Percentiles rank a stretch among this genome's conserved stretches.
phyloP scores from a whole-genome alignment of 2,329 filamentous ascomycete species.

The Paecilomyces formosus region DNA sequence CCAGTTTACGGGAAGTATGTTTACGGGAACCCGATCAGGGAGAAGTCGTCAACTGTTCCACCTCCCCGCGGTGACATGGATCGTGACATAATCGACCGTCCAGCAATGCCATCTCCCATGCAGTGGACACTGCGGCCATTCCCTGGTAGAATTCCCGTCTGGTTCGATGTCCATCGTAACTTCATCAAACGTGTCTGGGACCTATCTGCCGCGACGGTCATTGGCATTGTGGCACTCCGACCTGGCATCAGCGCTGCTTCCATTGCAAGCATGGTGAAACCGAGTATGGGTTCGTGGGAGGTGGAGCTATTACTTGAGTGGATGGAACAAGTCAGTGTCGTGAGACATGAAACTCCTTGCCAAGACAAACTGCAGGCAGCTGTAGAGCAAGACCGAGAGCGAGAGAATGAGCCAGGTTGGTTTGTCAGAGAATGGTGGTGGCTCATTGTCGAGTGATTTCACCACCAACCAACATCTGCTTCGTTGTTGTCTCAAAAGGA shows the following conservation, averaged over 20 bases:
- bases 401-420: slow-evolving; percentile 18
- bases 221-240: slow-evolving; percentile 34
- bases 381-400: slow-evolving; percentile 11
- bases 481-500: not conserved
- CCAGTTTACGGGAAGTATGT: slow-evolving; percentile 29
- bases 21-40: slow-evolving; percentile 30
- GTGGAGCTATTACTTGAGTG: slow-evolving; percentile 33
- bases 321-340: slow-evolving; percentile 24
- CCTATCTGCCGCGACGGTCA: slow-evolving; percentile 30
- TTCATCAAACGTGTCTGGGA: slow-evolving; percentile 34
- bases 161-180: slow-evolving; percentile 42
- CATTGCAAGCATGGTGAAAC: slow-evolving; percentile 31
- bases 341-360: slow-evolving; percentile 3
- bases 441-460: slow-evolving; percentile 21
- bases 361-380: slow-evolving; percentile 7
- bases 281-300: slow-evolving; percentile 36
- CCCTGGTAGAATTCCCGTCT: slow-evolving; percentile 34
- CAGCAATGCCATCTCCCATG: not conserved
- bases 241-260: slow-evolving; percentile 30
- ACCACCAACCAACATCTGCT: not conserved
- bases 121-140: not conserved
- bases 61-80: slow-evolving; percentile 20
- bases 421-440: slow-evolving; percentile 35
- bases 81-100: not conserved
- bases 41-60: slow-evolving; percentile 9